phyloP scores from a whole-genome alignment of 225 moss, liverwort and hornwort species.

The Physcomitrium patens region DNA sequence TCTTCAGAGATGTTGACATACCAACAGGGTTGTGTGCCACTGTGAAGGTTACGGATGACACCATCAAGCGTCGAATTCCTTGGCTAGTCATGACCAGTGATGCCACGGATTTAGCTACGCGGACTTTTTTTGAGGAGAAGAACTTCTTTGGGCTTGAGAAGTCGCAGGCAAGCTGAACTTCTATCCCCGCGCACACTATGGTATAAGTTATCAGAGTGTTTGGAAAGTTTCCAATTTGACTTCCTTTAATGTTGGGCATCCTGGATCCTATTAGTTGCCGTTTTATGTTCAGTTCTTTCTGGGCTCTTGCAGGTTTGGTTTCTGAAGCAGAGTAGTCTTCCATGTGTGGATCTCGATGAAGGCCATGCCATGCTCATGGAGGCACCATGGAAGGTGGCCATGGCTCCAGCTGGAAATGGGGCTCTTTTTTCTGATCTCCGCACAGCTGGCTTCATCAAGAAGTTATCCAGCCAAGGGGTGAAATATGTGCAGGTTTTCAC shows the following conservation, averaged over 20 bases:
- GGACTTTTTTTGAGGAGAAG: conserved; percentile 67
- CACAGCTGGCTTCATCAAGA: conserved; percentile 60
- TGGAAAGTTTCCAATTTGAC: not conserved
- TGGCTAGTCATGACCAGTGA: conserved; percentile 98
- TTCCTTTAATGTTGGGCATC: not conserved
- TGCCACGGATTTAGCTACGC: conserved; percentile 73
- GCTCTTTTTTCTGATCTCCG: conserved; percentile 73
- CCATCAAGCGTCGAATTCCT: conserved; percentile 56
- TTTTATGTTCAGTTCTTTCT: not conserved
- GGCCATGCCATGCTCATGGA: conserved; percentile 87
- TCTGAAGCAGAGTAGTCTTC: conserved; percentile 90
- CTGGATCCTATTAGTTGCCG: not conserved
- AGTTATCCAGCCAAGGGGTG: conserved; percentile 63
- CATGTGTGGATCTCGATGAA: conserved; percentile 70
- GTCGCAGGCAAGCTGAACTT: conserved; percentile 62
- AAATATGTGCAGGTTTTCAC: conserved; percentile 78
- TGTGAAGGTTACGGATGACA: conserved; percentile 56
- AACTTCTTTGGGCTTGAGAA: conserved; percentile 73
- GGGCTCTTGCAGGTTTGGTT: conserved; percentile 77
- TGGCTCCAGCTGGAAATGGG: conserved; percentile 93
- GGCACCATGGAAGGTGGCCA: conserved; percentile 84
- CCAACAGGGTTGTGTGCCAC: conserved; percentile 34
- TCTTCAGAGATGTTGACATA: conserved; percentile 28
- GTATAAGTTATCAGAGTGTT: not conserved
- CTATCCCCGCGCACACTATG: not conserved